Percentiles rank a stretch among this genome's conserved stretches.
These are phyloP conservation scores for Kondoa subrosea DNA, from an alignment of 768 basidiomycete species.

Conservation along the genomic window DNA sequence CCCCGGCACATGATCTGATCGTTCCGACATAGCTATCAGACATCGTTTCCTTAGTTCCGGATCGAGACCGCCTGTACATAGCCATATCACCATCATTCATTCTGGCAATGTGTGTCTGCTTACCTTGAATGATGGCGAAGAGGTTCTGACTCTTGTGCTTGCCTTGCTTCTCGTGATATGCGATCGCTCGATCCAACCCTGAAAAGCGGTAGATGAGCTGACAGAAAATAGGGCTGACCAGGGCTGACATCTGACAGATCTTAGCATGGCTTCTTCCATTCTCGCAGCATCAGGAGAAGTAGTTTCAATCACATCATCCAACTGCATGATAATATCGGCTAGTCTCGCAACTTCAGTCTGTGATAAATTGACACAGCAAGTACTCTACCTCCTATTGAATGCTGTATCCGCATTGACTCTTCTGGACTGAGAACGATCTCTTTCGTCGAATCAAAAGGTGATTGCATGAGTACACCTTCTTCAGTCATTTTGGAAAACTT, in stretches of 20 bases:
- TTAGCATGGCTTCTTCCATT: constrained; percentile 71
- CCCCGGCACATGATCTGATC: constrained; percentile 61
- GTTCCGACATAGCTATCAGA: constrained; percentile 62
- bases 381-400: constrained; percentile 72
- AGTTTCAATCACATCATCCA: constrained; percentile 47
- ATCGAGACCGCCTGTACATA: constrained; percentile 45
- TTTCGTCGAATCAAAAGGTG: constrained; percentile 28
- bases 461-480: constrained; percentile 73
- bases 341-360: no score
- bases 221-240: neutral
- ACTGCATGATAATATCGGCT: constrained; percentile 76
- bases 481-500: constrained; percentile 49
- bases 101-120: neutral
- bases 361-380: no score
- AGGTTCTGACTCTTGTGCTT: constrained; percentile 55
- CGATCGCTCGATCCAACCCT: constrained; percentile 73
- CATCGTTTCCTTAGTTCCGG: constrained; percentile 50
- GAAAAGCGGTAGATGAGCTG: constrained; percentile 5
- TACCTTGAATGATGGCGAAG: constrained; percentile 79
- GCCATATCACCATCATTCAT: constrained; percentile 1
- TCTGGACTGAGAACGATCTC: constrained; percentile 46
- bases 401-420: constrained; percentile 77
- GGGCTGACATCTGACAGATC: constrained; percentile 49
- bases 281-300: constrained; percentile 54
- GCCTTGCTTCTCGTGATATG: constrained; percentile 52